phyloP scores from a whole-genome alignment of 768 basidiomycete genomes.

The Pisolithus microcarpus region DNA sequence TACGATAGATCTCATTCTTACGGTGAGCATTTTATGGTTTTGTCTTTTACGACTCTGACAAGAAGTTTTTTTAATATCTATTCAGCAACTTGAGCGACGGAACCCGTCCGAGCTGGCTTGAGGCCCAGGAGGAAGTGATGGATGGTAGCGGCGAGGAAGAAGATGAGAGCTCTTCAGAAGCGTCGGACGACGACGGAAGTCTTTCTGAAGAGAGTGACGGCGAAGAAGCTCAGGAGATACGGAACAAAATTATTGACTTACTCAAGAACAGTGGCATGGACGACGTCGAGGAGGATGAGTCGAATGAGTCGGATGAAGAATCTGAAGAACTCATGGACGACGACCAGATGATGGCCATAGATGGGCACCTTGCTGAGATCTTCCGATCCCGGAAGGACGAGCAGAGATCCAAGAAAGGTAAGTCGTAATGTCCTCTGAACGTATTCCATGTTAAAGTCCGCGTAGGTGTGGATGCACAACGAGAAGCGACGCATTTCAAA shows the following conservation, averaged over 20 bases:
- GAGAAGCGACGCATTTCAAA: conserved; percentile 93
- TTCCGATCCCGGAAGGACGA: conserved; percentile 65
- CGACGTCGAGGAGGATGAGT: conserved; percentile 32
- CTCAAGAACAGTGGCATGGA: conserved; percentile 53
- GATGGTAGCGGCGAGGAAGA: conserved; percentile 32
- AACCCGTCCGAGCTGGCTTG: conserved; percentile 49
- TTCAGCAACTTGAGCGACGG: conserved; percentile 77
- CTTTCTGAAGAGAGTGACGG: conserved; percentile 47
- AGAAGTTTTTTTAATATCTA: neutral
- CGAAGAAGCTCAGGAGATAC: conserved; percentile 41
- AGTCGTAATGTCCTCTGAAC: conserved; percentile 11
- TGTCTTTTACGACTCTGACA: neutral
- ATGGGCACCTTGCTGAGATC: conserved; percentile 83
- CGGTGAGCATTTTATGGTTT: conserved; percentile 48
- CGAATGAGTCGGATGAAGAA: conserved; percentile 51
- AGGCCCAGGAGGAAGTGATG: conserved; percentile 36
- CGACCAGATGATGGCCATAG: conserved; percentile 96
- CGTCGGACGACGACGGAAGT: conserved; percentile 24
- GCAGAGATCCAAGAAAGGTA: conserved; percentile 62
- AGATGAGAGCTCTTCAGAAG: conserved; percentile 27
- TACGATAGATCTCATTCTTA: conserved; percentile 74
- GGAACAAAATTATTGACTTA: conserved; percentile 60
- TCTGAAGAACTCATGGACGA: conserved; percentile 79
- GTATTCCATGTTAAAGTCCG: neutral
- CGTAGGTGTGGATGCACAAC: conserved; percentile 59